A percentile compares a stretch with the other conserved stretches of the same genome.
phyloP scores from a whole-genome alignment of 192 early-diverging fungal species.

The Mortierella antarctica region DNA sequence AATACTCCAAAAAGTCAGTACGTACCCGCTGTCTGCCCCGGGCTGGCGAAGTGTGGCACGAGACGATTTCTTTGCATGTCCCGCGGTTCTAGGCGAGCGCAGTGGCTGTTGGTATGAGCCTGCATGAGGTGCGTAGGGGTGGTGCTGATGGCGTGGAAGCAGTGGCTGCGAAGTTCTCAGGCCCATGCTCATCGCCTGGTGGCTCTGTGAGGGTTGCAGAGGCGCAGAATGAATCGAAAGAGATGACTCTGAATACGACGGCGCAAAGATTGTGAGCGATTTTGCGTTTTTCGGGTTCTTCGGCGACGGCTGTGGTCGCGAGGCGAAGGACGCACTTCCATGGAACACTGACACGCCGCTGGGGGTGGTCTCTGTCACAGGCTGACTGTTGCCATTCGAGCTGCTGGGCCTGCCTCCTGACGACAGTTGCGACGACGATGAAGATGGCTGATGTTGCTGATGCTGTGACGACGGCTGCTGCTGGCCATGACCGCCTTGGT shows the following conservation, averaged over 20 bases:
- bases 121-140: slow-evolving; percentile 31
- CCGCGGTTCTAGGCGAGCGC: slow-evolving; percentile 27
- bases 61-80: slow-evolving; percentile 34
- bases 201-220: slow-evolving; percentile 55
- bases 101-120: slow-evolving; percentile 39
- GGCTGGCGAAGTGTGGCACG: slow-evolving; percentile 29
- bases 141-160: slow-evolving; percentile 37
- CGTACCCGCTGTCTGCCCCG: slow-evolving; percentile 22
- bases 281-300: slow-evolving; percentile 60
- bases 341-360: slow-evolving; percentile 47
- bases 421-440: slow-evolving; percentile 35
- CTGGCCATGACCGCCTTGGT: slow-evolving; percentile 8
- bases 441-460: slow-evolving; percentile 4
- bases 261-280: slow-evolving; percentile 62
- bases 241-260: slow-evolving; percentile 57
- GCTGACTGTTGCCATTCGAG: slow-evolving; percentile 20
- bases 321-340: slow-evolving; percentile 39
- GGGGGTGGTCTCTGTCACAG: slow-evolving; percentile 37
- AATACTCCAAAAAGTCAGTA: not conserved
- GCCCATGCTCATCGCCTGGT: slow-evolving; percentile 51
- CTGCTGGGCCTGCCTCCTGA: slow-evolving; percentile 12
- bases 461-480: slow-evolving; percentile 2
- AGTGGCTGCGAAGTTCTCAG: slow-evolving; percentile 40
- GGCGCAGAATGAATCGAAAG: slow-evolving; percentile 62
- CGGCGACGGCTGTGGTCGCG: slow-evolving; percentile 48